These are phyloP conservation scores for Rhodotorula mucilaginosa DNA, from an alignment of 1,284 basidiomycete species.

Conservation along the genomic window DNA sequence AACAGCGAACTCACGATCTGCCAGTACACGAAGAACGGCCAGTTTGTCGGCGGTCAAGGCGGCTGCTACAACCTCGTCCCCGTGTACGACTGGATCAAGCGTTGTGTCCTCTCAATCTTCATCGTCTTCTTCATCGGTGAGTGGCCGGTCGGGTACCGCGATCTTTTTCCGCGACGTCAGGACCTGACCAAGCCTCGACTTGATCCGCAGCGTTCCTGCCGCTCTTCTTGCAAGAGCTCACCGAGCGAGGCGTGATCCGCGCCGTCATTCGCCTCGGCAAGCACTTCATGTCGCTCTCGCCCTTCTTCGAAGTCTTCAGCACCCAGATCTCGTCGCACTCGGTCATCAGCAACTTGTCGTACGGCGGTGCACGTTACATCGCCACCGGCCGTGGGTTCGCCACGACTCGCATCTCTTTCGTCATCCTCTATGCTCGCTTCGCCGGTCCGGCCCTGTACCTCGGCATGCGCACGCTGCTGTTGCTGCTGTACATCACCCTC, in stretches of 20 bases:
- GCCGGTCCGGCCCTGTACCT: conserved; percentile 95
- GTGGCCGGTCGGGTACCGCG: not conserved
- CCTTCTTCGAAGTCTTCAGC: conserved; percentile 91
- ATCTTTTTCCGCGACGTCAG: not conserved
- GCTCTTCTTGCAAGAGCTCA: conserved; percentile 88
- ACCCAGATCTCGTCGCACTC: conserved; percentile 96
- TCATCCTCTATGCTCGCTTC: conserved; percentile 89
- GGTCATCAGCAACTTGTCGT: conserved; percentile 88
- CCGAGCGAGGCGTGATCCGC: conserved; percentile 84
- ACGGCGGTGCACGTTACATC: conserved; percentile 93
- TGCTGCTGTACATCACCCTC: conserved; percentile 86
- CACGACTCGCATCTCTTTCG: conserved; percentile 87
- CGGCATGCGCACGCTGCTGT: conserved; percentile 82
- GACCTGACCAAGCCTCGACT: not conserved
- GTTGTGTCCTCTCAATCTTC: conserved; percentile 93
- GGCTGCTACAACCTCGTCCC: conserved; percentile 89
- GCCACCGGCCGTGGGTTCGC: conserved; percentile 99
- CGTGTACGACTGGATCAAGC: conserved; percentile 87
- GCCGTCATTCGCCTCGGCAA: conserved; percentile 84
- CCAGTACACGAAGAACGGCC: conserved; percentile 66
- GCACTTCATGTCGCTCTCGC: conserved; percentile 89
- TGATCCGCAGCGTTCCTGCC: conserved; percentile 40
- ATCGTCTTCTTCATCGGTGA: conserved; percentile 82
- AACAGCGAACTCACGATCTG: conserved; percentile 76
- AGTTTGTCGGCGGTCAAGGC: conserved; percentile 67